Evolutionary conservation across 352 stramenopile genomes (phyloP).

Genomic region (Saprolegnia parasitica): DNA sequence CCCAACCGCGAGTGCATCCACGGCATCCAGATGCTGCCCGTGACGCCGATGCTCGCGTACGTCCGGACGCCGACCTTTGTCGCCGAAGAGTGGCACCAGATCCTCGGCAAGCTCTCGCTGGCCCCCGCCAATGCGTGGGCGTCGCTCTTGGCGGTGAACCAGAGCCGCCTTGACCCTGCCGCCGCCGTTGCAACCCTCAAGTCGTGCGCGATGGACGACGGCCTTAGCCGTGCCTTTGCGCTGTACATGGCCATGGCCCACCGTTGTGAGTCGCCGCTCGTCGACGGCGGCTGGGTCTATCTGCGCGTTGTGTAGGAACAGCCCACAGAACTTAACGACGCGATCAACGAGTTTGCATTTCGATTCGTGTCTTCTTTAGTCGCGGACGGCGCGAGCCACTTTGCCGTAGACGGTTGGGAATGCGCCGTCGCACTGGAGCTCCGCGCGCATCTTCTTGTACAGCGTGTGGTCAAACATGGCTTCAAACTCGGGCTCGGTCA

Average conservation of each 20-base stretch:
- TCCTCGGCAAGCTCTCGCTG: constrained; percentile 46
- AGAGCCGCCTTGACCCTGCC: constrained; percentile 40
- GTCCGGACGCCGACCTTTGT: constrained; percentile 44
- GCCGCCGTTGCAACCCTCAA: constrained; percentile 40
- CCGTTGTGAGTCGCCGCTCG: constrained; percentile 11
- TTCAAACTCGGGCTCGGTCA: constrained; percentile 44
- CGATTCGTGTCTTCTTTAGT: not conserved
- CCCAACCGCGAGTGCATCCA: constrained; percentile 70
- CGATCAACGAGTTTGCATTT: no score
- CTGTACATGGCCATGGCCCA: constrained; percentile 54
- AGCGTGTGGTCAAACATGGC: constrained; percentile 47
- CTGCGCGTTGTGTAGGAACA: not conserved
- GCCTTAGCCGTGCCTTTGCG: constrained; percentile 60
- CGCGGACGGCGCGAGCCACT: constrained; percentile 15
- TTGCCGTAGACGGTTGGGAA: constrained; percentile 60
- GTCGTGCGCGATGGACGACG: constrained; percentile 58
- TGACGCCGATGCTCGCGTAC: constrained; percentile 49
- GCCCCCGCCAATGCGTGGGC: constrained; percentile 42
- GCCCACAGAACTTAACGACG: no score
- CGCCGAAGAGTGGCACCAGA: constrained; percentile 55
- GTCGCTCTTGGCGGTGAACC: constrained; percentile 61
- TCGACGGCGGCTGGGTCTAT: not conserved
- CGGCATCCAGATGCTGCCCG: constrained; percentile 69
- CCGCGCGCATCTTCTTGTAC: constrained; percentile 38
- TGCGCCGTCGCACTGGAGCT: constrained; percentile 34